Percentiles rank a stretch among this genome's conserved stretches.
These are phyloP conservation scores for Hortiboletus flavorubellus DNA, from an alignment of 768 basidiomycete genomes.

Conservation along the genomic window DNA sequence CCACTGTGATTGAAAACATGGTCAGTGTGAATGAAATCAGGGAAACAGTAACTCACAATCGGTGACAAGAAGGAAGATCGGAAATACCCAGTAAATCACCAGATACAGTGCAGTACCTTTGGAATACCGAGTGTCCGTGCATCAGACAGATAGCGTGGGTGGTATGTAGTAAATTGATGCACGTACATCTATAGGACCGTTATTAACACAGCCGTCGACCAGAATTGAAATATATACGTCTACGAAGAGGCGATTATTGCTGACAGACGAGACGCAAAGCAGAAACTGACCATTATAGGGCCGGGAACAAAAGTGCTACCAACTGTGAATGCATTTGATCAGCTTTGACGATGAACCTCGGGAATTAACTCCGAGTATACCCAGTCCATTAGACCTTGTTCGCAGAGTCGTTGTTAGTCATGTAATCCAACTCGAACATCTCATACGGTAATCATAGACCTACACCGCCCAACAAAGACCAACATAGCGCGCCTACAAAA, in stretches of 20 bases:
- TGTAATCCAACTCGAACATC: neutral
- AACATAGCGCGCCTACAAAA: neutral
- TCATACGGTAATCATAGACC: neutral
- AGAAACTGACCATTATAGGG: neutral
- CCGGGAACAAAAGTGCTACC: neutral
- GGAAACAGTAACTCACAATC: constrained; percentile 1
- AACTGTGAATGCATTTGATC: neutral
- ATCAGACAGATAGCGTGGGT: neutral
- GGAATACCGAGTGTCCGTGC: neutral
- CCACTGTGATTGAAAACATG: neutral
- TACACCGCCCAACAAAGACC: neutral
- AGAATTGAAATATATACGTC: neutral
- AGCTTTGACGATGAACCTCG: neutral
- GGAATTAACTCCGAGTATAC: neutral
- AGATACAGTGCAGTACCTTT: neutral
- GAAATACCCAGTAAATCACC: neutral
- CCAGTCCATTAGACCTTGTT: neutral
- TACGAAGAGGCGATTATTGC: neutral
- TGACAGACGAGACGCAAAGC: too few relatives aligned
- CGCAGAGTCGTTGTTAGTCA: neutral
- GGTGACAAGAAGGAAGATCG: neutral
- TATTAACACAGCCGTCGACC: too few relatives aligned
- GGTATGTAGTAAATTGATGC: neutral
- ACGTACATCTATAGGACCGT: constrained; percentile 2
- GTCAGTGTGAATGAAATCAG: neutral